Evolutionary conservation across 2,329 filamentous ascomycete genomes (phyloP).

Genomic region (Colletotrichum musae): DNA sequence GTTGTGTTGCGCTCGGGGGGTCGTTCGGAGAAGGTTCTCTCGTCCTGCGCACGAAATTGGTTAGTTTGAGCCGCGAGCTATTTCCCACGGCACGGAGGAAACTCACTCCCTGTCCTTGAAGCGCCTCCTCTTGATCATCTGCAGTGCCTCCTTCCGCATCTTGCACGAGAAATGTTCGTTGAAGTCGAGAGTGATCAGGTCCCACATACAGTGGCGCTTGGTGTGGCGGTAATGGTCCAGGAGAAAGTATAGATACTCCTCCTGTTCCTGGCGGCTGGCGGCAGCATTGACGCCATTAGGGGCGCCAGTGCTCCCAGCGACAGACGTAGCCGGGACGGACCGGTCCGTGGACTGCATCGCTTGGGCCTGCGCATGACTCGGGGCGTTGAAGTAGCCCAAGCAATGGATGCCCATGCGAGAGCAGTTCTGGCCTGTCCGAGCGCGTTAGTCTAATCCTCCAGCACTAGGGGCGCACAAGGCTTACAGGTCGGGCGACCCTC

Average conservation of each 20-base stretch:
- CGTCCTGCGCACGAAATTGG: neutral
- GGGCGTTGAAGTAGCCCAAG: conserved; percentile 33
- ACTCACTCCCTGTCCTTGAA: conserved; percentile 39
- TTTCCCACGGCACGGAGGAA: too few relatives aligned
- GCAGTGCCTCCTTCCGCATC: conserved; percentile 39
- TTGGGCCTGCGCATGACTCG: conserved; percentile 38
- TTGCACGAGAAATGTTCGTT: conserved; percentile 38
- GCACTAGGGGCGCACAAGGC: neutral
- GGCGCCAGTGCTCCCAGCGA: neutral
- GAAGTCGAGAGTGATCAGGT: conserved; percentile 38
- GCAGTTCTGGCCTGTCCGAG: conserved; percentile 35
- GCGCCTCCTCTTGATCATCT: conserved; percentile 38
- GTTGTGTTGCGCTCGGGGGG: neutral
- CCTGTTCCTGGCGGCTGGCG: conserved; percentile 39
- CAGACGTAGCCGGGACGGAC: conserved; percentile 26
- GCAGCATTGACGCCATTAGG: conserved; percentile 22
- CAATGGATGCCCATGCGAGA: conserved; percentile 40
- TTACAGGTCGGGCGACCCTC: conserved; percentile 38
- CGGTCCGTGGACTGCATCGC: conserved; percentile 29
- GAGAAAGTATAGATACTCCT: conserved; percentile 39
- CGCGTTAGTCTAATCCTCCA: conserved; percentile 15
- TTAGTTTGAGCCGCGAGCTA: neutral
- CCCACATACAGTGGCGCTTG: conserved; percentile 40
- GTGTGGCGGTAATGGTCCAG: conserved; percentile 39
- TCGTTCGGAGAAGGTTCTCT: conserved; percentile 33